Base-by-base conservation (phyloP, 73 alveolate genomes). In the Blepharisma stoltei region DNA sequence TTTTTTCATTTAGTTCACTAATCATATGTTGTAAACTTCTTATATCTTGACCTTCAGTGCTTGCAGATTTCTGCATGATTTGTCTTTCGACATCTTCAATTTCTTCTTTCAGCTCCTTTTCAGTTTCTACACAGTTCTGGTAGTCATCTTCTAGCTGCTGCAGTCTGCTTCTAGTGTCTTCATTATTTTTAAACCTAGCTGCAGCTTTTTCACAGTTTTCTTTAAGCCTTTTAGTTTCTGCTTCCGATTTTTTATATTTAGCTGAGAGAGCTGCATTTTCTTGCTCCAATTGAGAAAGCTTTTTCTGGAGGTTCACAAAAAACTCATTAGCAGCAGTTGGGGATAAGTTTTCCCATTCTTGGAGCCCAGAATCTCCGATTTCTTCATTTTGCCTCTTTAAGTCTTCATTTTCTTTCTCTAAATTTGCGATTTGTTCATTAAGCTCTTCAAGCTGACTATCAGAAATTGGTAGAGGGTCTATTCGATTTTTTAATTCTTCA, bases 181-280 rank as follows among this genome's bases (percentile, higher is more conserved):
- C 73, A 38, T 60, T 60, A 25, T 38, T 60, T 60, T 25, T n/a
- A 25, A 14, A 60, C 46, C 73, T 14, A 60, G 46, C 23, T 1
- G 73, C 14, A 18, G 73, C 73, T 14, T 60, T 60, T 8, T 60
- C 73, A 38, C 73, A 60, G 14, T 60, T 60, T 60, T 60, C 73
- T 60, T 60, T 60, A 18, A 60, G 45, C 46, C 23, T 60, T 8
- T 60, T 60, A 25, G 73, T 60, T 60, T 60, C 73, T 14, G 23
- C 18, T 14, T n/a, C 23, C 4, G 38, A 14, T 60, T 60, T 60
- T 25, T 60, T 60, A 14, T 14, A 38, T 9, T n/a, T 60, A 2
- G 73, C 37, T 14, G 73, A 60, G 14, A 60, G 46, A 60, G 48
- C 45, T 14, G 73, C 38, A 38, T 60, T 60, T 60, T 60, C 73